A percentile compares a stretch with the other conserved stretches of the same genome.
Conservation (phyloP, 148 eudicot genomes). For the Vaccinium vitisidaea region DNA sequence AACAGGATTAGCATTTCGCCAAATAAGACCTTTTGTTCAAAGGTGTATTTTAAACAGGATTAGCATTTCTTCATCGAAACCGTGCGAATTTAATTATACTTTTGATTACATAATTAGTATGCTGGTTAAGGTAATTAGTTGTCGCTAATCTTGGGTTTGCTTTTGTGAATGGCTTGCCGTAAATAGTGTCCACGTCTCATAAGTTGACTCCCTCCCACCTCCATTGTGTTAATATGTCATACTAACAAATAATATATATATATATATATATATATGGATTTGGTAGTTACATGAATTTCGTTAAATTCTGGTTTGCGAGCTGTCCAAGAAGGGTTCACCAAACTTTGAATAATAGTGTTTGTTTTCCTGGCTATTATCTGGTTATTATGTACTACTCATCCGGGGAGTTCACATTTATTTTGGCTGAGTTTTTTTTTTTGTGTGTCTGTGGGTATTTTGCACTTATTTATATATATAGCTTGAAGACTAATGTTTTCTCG, state of each 20-base stretch:
- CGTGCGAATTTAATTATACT: background rate
- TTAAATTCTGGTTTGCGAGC: constrained; percentile 31
- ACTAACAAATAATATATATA: background rate
- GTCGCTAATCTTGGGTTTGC: constrained; percentile 16
- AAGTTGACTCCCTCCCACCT: constrained; percentile 8
- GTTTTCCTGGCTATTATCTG: background rate
- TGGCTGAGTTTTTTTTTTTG: too few relatives aligned
- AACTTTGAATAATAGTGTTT: constrained; percentile 21
- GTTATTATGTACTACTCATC: background rate
- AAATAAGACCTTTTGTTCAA: background rate
- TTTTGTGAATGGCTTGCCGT: constrained; percentile 1
- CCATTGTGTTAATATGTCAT: background rate
- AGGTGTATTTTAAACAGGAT: too few relatives aligned
- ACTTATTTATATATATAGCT: too few relatives aligned
- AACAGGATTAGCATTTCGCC: background rate
- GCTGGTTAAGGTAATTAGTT: constrained; percentile 12
- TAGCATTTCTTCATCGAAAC: background rate
- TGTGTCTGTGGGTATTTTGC: too few relatives aligned
- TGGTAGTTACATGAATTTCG: constrained; percentile 18
- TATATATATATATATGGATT: background rate
- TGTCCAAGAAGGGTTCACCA: constrained; percentile 15
- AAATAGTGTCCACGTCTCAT: constrained; percentile 14
- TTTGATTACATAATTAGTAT: background rate
- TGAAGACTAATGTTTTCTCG: too few relatives aligned
- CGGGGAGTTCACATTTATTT: background rate